Percentiles rank a stretch among this genome's conserved stretches.
Evolutionary conservation across 345 rosid species (phyloP).

Genomic region (Turritis glabra): DNA sequence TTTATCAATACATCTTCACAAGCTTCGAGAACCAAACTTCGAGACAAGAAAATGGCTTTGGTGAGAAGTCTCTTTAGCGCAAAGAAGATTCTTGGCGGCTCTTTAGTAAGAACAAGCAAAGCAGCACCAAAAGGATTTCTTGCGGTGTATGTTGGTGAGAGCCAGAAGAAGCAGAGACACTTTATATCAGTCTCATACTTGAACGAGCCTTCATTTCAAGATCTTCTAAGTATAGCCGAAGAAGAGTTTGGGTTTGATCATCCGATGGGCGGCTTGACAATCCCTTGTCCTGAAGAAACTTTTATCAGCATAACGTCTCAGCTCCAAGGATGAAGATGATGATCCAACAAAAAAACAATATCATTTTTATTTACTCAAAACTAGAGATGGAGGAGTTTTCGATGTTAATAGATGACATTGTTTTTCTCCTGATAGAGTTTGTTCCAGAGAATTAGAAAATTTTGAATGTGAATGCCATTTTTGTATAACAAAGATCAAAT

Average conservation of each 20-base stretch:
- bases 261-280: constrained; percentile 55
- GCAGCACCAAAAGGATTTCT: constrained; percentile 35
- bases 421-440: constrained; percentile 1
- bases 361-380: neutral
- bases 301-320: constrained; percentile 41
- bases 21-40: neutral
- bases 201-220: constrained; percentile 47
- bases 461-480: neutral
- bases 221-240: constrained; percentile 36
- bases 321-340: constrained; percentile 19
- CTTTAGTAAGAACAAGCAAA: constrained; percentile 10
- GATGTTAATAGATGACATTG: neutral
- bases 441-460: neutral
- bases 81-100: constrained; percentile 24
- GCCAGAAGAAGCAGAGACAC: constrained; percentile 40
- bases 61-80: constrained; percentile 19
- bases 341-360: neutral
- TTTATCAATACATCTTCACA: neutral
- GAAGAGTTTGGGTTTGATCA: constrained; percentile 44
- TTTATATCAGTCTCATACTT: constrained; percentile 48
- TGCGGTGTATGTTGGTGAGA: constrained; percentile 51
- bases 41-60: constrained; percentile 16
- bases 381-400: neutral
- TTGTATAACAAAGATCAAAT: constrained; percentile 13
- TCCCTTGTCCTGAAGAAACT: constrained; percentile 48